These are phyloP conservation scores for Picea abies DNA, from an alignment of 83 land plant genomes.

Conservation along the genomic window DNA sequence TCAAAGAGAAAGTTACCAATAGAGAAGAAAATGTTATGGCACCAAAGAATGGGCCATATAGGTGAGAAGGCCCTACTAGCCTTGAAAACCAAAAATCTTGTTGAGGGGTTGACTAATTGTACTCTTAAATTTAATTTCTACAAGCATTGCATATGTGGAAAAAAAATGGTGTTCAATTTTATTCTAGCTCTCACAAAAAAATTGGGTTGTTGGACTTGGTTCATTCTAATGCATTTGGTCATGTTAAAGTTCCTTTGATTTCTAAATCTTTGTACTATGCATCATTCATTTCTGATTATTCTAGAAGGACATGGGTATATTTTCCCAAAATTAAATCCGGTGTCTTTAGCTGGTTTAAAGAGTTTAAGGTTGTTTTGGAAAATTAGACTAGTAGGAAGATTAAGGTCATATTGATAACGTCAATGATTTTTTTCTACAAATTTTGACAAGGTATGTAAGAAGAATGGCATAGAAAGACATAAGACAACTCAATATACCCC, in stretches of 20 bases:
- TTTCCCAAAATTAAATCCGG: not conserved
- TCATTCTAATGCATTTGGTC: not conserved
- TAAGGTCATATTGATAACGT: not conserved
- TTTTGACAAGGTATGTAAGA: conserved; percentile 1
- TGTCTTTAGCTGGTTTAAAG: not conserved
- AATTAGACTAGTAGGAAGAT: not conserved
- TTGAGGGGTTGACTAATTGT: not conserved
- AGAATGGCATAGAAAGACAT: not conserved
- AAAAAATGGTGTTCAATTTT: not conserved
- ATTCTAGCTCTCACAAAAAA: not conserved
- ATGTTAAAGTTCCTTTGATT: not conserved
- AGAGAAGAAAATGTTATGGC: not conserved
- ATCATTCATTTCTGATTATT: not conserved
- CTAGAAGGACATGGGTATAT: not conserved
- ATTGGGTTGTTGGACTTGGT: not conserved
- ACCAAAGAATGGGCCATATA: not conserved
- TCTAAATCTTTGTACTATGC: not conserved
- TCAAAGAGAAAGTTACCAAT: not conserved
- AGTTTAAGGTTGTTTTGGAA: not conserved
- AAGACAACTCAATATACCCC: conserved; percentile 12
- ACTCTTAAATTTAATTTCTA: not conserved
- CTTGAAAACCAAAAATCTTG: not conserved
- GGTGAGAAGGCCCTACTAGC: not conserved
- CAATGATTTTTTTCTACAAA: not conserved
- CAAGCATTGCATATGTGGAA: not conserved